These are phyloP conservation scores for Trifolium fragiferum DNA, from an alignment of 306 rosid species.

Conservation along the genomic window DNA sequence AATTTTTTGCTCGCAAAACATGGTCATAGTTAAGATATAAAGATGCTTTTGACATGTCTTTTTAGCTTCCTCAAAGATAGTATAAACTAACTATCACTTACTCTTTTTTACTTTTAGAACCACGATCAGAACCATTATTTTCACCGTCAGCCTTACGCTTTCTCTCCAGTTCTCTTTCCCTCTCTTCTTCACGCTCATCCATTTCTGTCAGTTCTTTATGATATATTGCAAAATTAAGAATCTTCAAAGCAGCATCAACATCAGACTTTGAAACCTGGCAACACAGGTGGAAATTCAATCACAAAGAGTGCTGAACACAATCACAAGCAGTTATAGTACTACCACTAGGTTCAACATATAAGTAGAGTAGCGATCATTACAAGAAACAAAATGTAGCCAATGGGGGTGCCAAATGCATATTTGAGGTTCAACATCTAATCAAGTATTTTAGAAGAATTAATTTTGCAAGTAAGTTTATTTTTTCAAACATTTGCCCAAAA, in stretches of 20 bases:
- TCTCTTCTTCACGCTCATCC: slow-evolving; percentile 88
- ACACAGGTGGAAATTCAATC: slow-evolving; percentile 36
- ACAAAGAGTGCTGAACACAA: slow-evolving; percentile 13
- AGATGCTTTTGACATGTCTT: slow-evolving; percentile 12
- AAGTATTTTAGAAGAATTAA: background rate
- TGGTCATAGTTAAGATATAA: slow-evolving; percentile 5
- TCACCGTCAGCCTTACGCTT: slow-evolving; percentile 68
- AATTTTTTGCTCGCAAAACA: background rate
- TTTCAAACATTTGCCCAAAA: background rate
- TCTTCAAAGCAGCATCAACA: slow-evolving; percentile 87
- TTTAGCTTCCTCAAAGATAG: slow-evolving; percentile 16
- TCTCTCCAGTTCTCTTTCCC: slow-evolving; percentile 73
- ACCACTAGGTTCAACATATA: background rate
- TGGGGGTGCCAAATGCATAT: slow-evolving; percentile 14
- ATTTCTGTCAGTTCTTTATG: slow-evolving; percentile 90
- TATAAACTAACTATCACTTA: slow-evolving; percentile 44
- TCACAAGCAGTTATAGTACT: background rate
- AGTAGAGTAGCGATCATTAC: background rate
- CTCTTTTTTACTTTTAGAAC: slow-evolving; percentile 56
- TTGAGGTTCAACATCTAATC: background rate
- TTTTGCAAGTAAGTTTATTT: slow-evolving; percentile 4
- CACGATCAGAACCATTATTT: slow-evolving; percentile 53
- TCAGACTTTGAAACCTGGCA: slow-evolving; percentile 83
- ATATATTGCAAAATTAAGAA: slow-evolving; percentile 92
- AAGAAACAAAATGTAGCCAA: slow-evolving; percentile 1